Conservation (phyloP, 495 filamentous ascomycete species). For the Pyrenopolyporus hunteri region DNA sequence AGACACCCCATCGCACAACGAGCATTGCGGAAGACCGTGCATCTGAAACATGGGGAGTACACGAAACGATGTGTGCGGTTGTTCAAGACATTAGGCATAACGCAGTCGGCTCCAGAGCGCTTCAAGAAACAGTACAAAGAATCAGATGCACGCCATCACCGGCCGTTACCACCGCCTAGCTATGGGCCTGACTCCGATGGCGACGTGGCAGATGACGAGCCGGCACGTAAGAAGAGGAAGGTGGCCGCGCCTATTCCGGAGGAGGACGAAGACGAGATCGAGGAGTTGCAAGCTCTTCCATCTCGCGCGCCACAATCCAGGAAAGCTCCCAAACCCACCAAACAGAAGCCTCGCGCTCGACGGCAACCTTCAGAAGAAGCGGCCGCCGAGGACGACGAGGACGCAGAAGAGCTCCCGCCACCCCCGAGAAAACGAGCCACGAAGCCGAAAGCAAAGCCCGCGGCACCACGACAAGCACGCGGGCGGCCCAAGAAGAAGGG, state of each 20-base stretch:
- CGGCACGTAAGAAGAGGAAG: slow-evolving; percentile 38
- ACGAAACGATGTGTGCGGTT: slow-evolving; percentile 55
- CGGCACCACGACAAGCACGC: slow-evolving; percentile 16
- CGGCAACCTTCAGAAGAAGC: slow-evolving; percentile 9
- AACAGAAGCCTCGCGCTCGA: slow-evolving; percentile 3
- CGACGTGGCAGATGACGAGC: slow-evolving; percentile 6
- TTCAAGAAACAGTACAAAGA: slow-evolving; percentile 39
- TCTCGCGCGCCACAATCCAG: slow-evolving; percentile 9
- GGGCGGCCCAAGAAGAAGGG: slow-evolving; percentile 19
- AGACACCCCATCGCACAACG: slow-evolving; percentile 49
- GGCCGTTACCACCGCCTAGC: slow-evolving; percentile 34
- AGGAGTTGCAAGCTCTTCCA: slow-evolving; percentile 20
- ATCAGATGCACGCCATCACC: slow-evolving; percentile 40
- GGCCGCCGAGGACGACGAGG: slow-evolving; percentile 20
- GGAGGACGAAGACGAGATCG: slow-evolving; percentile 34
- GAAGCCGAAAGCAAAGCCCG: slow-evolving; percentile 18
- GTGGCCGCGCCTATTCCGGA: slow-evolving; percentile 16
- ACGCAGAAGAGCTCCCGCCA: slow-evolving; percentile 24
- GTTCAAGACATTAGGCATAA: slow-evolving; percentile 46
- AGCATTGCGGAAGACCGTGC: slow-evolving; percentile 45
- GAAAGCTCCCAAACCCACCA: slow-evolving; percentile 3
- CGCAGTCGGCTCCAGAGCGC: slow-evolving; percentile 38
- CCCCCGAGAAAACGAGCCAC: slow-evolving; percentile 26
- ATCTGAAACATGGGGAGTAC: slow-evolving; percentile 54
- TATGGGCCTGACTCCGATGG: slow-evolving; percentile 46